These are phyloP conservation scores for Pyricularia pennisetigena DNA, from an alignment of 2,329 filamentous ascomycete genomes.

Conservation along the genomic window DNA sequence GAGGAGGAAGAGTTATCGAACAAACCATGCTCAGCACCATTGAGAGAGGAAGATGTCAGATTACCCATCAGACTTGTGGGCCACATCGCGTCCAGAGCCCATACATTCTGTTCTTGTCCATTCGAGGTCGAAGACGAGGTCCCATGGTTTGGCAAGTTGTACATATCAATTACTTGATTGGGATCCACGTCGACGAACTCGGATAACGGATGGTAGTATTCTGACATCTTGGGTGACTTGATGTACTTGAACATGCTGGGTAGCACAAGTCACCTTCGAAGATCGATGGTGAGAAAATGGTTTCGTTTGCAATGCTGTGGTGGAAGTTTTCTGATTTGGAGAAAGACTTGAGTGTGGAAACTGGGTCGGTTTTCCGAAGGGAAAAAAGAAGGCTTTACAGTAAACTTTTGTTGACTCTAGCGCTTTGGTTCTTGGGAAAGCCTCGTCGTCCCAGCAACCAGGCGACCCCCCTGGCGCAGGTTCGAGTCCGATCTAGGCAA, in stretches of 20 bases:
- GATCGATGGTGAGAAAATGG: constrained; percentile 1
- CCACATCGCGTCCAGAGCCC: background rate
- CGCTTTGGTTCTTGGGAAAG: background rate
- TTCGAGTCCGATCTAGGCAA: background rate
- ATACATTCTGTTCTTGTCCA: background rate
- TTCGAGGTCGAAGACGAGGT: background rate
- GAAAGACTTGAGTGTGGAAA: background rate
- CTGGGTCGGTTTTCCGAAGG: background rate
- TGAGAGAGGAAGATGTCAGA: background rate
- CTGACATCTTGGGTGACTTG: background rate
- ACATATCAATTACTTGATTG: background rate
- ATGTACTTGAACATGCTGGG: background rate
- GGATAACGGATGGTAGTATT: background rate
- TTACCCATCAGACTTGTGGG: background rate
- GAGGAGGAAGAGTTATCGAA: background rate
- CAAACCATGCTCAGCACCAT: constrained; percentile 1
- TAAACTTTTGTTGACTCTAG: constrained; percentile 1
- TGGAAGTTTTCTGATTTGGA: background rate
- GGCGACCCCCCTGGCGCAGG: background rate
- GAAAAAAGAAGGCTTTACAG: background rate
- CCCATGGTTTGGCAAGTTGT: background rate
- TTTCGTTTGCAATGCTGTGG: background rate
- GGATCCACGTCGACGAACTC: background rate
- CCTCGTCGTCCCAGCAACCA: background rate
- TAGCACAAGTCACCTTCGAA: background rate